Evolutionary conservation across 73 alveolate species (phyloP).

Genomic region (Paramecium primaurelia): DNA sequence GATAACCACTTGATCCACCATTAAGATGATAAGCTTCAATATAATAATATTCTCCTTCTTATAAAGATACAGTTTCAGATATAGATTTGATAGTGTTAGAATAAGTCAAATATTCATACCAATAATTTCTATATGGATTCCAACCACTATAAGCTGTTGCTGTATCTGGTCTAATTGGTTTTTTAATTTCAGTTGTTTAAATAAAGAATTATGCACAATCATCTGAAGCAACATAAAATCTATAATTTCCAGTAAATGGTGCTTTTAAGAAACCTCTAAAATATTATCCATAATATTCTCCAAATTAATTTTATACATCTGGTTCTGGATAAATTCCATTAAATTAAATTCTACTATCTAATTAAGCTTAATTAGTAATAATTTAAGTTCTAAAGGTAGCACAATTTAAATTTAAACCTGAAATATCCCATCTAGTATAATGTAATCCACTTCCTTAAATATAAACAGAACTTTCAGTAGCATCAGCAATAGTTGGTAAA

Average conservation of each 20-base stretch:
- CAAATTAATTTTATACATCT: not conserved
- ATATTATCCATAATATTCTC: constrained; percentile 29
- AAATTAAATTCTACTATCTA: not conserved
- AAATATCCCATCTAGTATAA: not conserved
- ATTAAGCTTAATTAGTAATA: not conserved
- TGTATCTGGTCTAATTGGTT: not conserved
- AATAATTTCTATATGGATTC: not conserved
- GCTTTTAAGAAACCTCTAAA: constrained; percentile 42
- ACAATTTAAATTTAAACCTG: not conserved
- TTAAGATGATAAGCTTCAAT: not conserved
- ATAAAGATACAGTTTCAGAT: not conserved
- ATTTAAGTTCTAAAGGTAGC: not conserved
- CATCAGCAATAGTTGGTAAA: not conserved
- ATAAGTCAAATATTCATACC: not conserved
- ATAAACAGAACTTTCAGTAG: not conserved
- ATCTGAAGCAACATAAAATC: constrained; percentile 26
- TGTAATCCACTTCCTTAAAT: not conserved
- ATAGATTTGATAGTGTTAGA: not conserved
- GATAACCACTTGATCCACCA: not conserved
- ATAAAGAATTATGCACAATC: constrained; percentile 8
- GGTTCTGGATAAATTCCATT: constrained; percentile 41
- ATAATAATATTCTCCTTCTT: not conserved
- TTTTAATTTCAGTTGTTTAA: not conserved
- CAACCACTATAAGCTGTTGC: not conserved
- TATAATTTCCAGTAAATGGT: constrained; percentile 19